A percentile compares a stretch with the other conserved stretches of the same genome.
Conservation (phyloP, 768 basidiomycete genomes). For the Boletus subparvulus region DNA sequence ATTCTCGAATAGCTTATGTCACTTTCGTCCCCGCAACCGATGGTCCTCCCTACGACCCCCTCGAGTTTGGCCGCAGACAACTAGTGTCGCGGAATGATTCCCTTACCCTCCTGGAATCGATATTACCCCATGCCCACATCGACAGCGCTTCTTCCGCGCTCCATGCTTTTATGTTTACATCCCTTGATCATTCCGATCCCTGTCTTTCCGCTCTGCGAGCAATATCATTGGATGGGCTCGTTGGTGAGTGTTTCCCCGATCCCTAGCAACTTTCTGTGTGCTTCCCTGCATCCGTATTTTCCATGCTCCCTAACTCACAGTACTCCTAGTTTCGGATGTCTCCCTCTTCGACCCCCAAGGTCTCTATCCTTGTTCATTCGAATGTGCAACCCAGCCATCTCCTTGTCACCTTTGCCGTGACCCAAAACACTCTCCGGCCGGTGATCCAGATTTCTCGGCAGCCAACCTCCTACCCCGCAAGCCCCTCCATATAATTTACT, state of each 20-base stretch:
- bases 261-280: neutral
- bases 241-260: constrained; percentile 40
- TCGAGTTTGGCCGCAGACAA: constrained; percentile 57
- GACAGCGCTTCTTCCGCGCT: constrained; percentile 44
- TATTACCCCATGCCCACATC: constrained; percentile 52
- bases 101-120: constrained; percentile 44
- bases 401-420: constrained; percentile 43
- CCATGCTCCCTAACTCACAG: constrained; percentile 9
- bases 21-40: constrained; percentile 39
- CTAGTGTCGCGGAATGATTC: constrained; percentile 42
- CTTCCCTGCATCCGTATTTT: constrained; percentile 2
- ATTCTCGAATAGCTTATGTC: constrained; percentile 45
- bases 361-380: constrained; percentile 54
- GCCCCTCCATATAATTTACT: constrained; percentile 40
- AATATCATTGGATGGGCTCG: constrained; percentile 50
- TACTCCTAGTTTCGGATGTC: constrained; percentile 40
- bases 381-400: constrained; percentile 39
- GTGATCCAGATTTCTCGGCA: constrained; percentile 30
- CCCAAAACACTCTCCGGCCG: constrained; percentile 15
- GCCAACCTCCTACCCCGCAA: constrained; percentile 45
- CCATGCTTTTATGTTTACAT: constrained; percentile 57
- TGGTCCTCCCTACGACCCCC: constrained; percentile 35
- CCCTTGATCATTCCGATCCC: constrained; percentile 32
- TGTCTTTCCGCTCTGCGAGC: constrained; percentile 35
- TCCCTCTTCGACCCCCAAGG: constrained; percentile 47